Evolutionary conservation across 805 yeast species (phyloP), one percentile per base, ranked within the genome.

Genomic region (Yarrowia sp.): DNA sequence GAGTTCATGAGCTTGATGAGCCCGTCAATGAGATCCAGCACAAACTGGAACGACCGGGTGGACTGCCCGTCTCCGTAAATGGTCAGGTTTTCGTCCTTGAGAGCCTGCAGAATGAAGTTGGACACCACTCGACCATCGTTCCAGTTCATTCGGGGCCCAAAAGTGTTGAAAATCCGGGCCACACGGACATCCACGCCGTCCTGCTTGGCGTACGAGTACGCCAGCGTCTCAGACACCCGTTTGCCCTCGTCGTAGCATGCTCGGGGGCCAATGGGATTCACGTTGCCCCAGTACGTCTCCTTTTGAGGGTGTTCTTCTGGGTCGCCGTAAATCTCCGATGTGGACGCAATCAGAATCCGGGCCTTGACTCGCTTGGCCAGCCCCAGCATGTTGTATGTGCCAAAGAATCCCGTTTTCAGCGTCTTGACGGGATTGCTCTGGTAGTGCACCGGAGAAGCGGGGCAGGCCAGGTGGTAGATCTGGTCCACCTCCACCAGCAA

Each of bases 191-290:
- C 73, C 10, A 70, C 72, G 4, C 66, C 66, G 14, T 70, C 72
- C 44, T 70, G 73, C 19, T 69, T 64, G 41, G 61, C 54, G 44
- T 71, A 70, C 17, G 72, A 68, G 61, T 70, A 70, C 14, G 73
- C 70, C 62, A 70, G 56, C 1, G 73, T 69, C 66, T 70, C 73
- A 2, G 72, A 70, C 4, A 70, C 72, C 6, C 73, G 69, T 65
- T 70, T 70, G 21, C 73, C 73, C 58, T 70, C 73, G 48, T 70
- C 73, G 64, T 70, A 70, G 65, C 73, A 70, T n/a, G 73, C 70
- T 14, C 73, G 49, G 3, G 73, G 73, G 2, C 73, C 73, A 17
- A 61, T 67, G 32, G 67, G 61, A 40, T 70, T 70, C 40, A 70
- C 73, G 21, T 69, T 69, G 19, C 73, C 73, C 68, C 71, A 67